Conservation (phyloP, 2,329 filamentous ascomycete genomes). For the Aquanectria penicillioides region DNA sequence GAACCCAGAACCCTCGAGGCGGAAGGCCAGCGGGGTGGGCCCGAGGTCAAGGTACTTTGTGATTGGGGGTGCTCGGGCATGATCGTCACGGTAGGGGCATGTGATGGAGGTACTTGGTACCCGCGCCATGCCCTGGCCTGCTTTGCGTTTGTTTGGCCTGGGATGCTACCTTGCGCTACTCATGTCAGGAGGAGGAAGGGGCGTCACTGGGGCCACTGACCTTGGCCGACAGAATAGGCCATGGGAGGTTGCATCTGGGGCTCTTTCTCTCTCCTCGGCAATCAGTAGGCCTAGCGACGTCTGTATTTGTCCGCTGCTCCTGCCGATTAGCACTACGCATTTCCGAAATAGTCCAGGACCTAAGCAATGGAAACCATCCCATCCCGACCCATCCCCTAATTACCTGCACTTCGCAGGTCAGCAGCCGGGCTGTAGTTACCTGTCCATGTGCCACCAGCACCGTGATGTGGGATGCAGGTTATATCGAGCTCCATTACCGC, state of each 20-base stretch:
- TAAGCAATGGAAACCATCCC: not conserved
- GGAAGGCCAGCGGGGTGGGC: conserved; percentile 16
- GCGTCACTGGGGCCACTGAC: not conserved
- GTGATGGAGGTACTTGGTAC: conserved; percentile 14
- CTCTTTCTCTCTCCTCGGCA: not conserved
- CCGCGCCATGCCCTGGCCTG: too few relatives aligned
- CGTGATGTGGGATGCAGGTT: too few relatives aligned
- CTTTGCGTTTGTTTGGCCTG: conserved; percentile 11
- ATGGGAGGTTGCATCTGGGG: too few relatives aligned
- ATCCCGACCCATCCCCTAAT: too few relatives aligned
- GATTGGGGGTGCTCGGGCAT: not conserved
- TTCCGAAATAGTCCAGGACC: conserved; percentile 9
- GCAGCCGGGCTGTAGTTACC: too few relatives aligned
- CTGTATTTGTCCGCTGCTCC: conserved; percentile 16
- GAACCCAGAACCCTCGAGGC: conserved; percentile 9
- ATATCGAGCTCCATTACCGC: too few relatives aligned
- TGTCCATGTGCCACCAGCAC: too few relatives aligned
- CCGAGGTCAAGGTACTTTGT: conserved; percentile 13
- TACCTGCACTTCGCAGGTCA: too few relatives aligned
- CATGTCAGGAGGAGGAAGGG: conserved; percentile 25
- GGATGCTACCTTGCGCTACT: not conserved
- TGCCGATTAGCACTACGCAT: conserved; percentile 11
- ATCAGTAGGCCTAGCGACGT: conserved; percentile 14
- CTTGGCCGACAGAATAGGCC: too few relatives aligned
- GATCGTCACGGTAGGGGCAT: not conserved